These are phyloP conservation scores for Sphaceloma murrayae DNA, from an alignment of 2,329 filamentous ascomycete genomes.

Conservation along the genomic window DNA sequence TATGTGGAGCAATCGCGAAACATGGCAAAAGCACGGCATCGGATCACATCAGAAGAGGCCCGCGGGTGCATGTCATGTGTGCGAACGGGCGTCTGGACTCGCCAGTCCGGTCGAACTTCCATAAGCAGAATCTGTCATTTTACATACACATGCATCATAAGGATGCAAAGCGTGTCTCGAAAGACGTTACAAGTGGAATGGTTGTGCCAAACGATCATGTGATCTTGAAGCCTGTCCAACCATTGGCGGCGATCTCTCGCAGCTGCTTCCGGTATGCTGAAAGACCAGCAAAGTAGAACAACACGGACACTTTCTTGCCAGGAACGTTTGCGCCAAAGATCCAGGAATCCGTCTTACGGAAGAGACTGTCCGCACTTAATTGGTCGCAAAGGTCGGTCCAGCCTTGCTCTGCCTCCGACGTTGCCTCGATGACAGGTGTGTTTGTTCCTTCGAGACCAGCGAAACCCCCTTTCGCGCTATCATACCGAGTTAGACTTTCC, in stretches of 20 bases:
- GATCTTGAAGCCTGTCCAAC: conserved; percentile 18
- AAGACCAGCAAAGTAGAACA: conserved; percentile 21
- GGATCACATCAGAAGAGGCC: too few relatives aligned
- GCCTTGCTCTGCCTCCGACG: conserved; percentile 23
- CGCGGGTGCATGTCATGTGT: too few relatives aligned
- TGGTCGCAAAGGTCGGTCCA: conserved; percentile 24
- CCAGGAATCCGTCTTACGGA: conserved; percentile 23
- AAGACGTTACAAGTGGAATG: too few relatives aligned
- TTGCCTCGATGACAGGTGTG: conserved; percentile 23
- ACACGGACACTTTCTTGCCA: conserved; percentile 21
- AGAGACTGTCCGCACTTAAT: conserved; percentile 21
- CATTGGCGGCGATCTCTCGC: conserved; percentile 14
- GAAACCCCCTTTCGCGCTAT: neutral
- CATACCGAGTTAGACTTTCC: neutral
- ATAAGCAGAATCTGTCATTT: too few relatives aligned
- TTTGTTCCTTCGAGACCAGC: neutral
- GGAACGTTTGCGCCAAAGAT: conserved; percentile 24
- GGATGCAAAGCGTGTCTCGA: too few relatives aligned
- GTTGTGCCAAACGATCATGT: too few relatives aligned
- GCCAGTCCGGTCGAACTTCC: too few relatives aligned
- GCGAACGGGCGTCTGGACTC: too few relatives aligned
- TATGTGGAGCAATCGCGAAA: too few relatives aligned
- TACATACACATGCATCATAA: too few relatives aligned
- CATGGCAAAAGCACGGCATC: too few relatives aligned
- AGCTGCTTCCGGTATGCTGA: conserved; percentile 17